A percentile compares a stretch with the other conserved stretches of the same genome.
These are phyloP conservation scores for Talaromyces sp. DNA, from an alignment of 2,329 filamentous ascomycete species.

Conservation along the genomic window DNA sequence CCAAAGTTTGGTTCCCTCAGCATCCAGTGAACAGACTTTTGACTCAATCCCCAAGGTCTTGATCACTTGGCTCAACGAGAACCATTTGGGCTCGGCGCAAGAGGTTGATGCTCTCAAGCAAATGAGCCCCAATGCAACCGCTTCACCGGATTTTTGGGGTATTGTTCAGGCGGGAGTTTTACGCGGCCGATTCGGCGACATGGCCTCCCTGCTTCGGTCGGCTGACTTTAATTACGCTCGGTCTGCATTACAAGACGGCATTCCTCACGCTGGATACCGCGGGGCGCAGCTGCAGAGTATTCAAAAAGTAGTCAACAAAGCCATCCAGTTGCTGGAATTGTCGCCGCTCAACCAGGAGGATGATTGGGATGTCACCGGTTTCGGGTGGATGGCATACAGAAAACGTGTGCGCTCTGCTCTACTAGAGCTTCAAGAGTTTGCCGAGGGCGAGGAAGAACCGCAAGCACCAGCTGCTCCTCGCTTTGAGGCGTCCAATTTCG, in stretches of 20 bases:
- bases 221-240: constrained; percentile 76
- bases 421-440: constrained; percentile 68
- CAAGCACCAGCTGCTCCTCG: constrained; percentile 32
- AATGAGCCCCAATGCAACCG: constrained; percentile 66
- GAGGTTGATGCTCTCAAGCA: constrained; percentile 62
- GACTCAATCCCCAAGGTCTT: constrained; percentile 66
- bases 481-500: constrained; percentile 47
- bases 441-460: constrained; percentile 63
- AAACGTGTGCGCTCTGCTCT: constrained; percentile 65
- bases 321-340: constrained; percentile 63
- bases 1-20: constrained; percentile 25
- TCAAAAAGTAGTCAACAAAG: constrained; percentile 63
- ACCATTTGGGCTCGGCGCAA: constrained; percentile 67
- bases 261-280: constrained; percentile 63
- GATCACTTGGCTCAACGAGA: constrained; percentile 73
- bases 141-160: constrained; percentile 79
- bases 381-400: constrained; percentile 80
- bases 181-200: constrained; percentile 66
- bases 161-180: constrained; percentile 68
- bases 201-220: constrained; percentile 62
- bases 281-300: constrained; percentile 75
- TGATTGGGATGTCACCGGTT: constrained; percentile 78
- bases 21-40: constrained; percentile 21
- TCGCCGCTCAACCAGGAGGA: constrained; percentile 61
- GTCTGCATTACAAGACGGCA: constrained; percentile 57